Conservation (phyloP, 257 asterid species). For the Gynochthodes officinalis region DNA sequence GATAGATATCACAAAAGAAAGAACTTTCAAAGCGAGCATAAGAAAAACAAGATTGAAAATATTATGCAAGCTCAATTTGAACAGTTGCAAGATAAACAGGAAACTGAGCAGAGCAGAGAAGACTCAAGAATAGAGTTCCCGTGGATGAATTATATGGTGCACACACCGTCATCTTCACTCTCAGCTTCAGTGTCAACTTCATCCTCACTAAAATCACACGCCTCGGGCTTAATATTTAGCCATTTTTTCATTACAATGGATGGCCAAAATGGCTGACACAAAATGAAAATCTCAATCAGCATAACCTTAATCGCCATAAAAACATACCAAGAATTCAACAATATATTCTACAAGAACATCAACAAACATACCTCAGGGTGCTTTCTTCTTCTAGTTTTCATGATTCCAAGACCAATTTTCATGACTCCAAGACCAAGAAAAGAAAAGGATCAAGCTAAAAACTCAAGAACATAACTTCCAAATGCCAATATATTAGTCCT, state of each 20-base stretch:
- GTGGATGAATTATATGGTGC: neutral
- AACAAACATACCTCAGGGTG: constrained; percentile 55
- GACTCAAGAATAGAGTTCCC: neutral
- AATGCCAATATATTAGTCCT: constrained; percentile 13
- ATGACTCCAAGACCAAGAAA: constrained; percentile 25
- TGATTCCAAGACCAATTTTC: constrained; percentile 34
- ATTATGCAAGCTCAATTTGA: neutral
- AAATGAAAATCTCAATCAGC: constrained; percentile 8
- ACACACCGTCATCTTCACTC: constrained; percentile 88
- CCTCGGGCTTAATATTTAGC: constrained; percentile 79
- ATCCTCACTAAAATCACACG: constrained; percentile 84
- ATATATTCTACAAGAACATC: neutral
- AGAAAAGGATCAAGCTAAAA: constrained; percentile 7
- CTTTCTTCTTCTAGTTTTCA: constrained; percentile 50
- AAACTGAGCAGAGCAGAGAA: neutral
- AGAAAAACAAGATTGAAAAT: neutral
- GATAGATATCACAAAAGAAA: neutral
- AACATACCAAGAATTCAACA: neutral
- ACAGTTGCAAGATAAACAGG: neutral
- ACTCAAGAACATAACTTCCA: constrained; percentile 24
- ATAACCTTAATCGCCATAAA: neutral
- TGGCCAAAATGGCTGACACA: constrained; percentile 76
- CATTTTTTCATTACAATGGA: constrained; percentile 92
- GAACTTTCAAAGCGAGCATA: neutral
- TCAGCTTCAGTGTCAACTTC: constrained; percentile 77